phyloP scores from a whole-genome alignment of 192 early-diverging fungal species.

The Dissophora ornata region DNA sequence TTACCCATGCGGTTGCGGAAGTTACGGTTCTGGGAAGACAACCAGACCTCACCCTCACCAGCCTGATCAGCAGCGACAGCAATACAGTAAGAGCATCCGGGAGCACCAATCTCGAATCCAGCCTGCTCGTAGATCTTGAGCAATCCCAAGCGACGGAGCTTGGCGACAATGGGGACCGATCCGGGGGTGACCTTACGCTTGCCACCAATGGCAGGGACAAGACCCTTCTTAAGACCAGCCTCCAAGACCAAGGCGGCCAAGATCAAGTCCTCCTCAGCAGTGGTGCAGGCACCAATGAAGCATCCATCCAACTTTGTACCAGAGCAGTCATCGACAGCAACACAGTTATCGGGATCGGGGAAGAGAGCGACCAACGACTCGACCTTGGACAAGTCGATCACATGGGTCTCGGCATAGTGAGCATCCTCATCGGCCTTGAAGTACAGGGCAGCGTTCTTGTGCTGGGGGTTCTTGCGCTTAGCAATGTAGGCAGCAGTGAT shows the following conservation, averaged over 20 bases:
- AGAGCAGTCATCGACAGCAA: slow-evolving; percentile 65
- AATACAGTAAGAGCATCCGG: slow-evolving; percentile 86
- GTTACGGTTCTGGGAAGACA: slow-evolving; percentile 87
- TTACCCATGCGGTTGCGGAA: slow-evolving; percentile 89
- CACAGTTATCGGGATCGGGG: slow-evolving; percentile 83
- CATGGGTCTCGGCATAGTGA: slow-evolving; percentile 81
- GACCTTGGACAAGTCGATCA: slow-evolving; percentile 77
- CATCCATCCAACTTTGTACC: slow-evolving; percentile 80
- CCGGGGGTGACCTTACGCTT: slow-evolving; percentile 83
- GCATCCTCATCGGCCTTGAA: slow-evolving; percentile 81
- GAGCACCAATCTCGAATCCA: slow-evolving; percentile 78
- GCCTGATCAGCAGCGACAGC: slow-evolving; percentile 83
- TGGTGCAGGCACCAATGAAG: slow-evolving; percentile 88
- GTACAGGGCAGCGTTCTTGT: slow-evolving; percentile 75
- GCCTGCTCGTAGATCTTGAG: slow-evolving; percentile 81
- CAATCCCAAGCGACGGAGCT: slow-evolving; percentile 79
- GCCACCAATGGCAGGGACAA: slow-evolving; percentile 66
- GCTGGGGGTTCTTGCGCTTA: slow-evolving; percentile 77
- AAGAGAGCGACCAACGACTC: slow-evolving; percentile 76
- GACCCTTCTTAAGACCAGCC: slow-evolving; percentile 77
- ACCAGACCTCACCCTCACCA: slow-evolving; percentile 83
- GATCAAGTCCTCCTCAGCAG: slow-evolving; percentile 86
- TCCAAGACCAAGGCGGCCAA: slow-evolving; percentile 80
- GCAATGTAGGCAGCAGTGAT: slow-evolving; percentile 78
- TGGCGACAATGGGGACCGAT: slow-evolving; percentile 80